Base-by-base conservation (phyloP, 1,284 basidiomycete species). In the Pisolithus thermaeus region DNA sequence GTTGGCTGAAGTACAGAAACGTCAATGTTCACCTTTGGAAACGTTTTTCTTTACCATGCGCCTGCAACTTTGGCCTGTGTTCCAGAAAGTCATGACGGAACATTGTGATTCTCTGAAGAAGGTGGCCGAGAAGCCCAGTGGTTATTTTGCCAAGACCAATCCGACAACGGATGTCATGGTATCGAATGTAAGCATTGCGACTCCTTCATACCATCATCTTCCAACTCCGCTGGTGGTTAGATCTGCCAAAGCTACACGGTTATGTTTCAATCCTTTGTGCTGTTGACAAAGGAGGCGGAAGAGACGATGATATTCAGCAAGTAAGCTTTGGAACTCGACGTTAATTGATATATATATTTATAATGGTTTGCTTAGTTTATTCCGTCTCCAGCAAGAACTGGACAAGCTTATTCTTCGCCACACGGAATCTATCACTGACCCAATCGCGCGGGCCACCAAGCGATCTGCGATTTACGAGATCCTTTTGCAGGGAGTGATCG, bases 241-340 rank as follows among this genome's bases (percentile, higher is more conserved):
- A 69, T 75, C 67, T 78, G 85, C 75, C 67, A 75, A 61, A 74
- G 84, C 52, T 97, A 97, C 65, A 77, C 85, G 11, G 73, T 75
- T 23, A 65, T 94, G 56, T 96, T 97, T 73, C 84, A 82, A 53
- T 84, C 86, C 2, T 83, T 92, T 56, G 81, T 92, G 20, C 79
- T 80, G 23, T 70, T 96, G 57, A 92, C 90, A 6, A 80, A 81
- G 45, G 86, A 90, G 58, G 85, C 84, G 39, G 90, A 94, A 58
- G 93, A 97, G 65, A 91, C 89, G 6, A 95, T 96, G 92, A 87
- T 95, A 44, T 96, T 95, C 62, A 85, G 88, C 12, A 92, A 93
- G 93, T 93, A 64, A 58, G 78, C 61, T 2, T 46, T 14, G 22
- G 18, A 16, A 35, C 12, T 27, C 6, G 39, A 2, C 30, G 6